Evolutionary conservation across 306 rosid species (phyloP).

Genomic region (Prunus campanulata): DNA sequence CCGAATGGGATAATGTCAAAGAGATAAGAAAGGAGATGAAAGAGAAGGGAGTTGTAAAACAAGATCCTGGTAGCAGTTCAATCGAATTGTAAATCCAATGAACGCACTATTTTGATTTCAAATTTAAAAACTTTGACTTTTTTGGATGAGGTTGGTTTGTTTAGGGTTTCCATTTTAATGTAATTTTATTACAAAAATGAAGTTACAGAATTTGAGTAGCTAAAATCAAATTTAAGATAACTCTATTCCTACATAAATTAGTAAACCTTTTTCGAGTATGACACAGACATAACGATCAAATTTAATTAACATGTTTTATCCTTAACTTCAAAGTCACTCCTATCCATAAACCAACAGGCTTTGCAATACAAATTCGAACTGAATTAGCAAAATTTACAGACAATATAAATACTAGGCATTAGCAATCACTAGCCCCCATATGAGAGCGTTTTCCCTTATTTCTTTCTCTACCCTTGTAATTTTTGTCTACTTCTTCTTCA

Average conservation of each 20-base stretch:
- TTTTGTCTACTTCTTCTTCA: not conserved
- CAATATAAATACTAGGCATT: not conserved
- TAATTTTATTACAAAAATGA: no score
- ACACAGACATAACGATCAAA: not conserved
- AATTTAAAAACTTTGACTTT: not conserved
- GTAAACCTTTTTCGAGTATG: not conserved
- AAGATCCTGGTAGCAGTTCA: conserved; percentile 7
- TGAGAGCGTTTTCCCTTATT: not conserved
- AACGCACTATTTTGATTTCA: not conserved
- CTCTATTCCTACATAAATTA: conserved; percentile 1
- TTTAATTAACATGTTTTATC: not conserved
- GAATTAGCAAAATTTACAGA: not conserved
- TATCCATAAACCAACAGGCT: not conserved
- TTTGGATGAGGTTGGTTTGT: not conserved
- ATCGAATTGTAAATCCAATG: not conserved
- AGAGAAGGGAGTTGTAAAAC: not conserved
- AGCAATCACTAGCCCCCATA: not conserved
- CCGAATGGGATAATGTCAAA: conserved; percentile 7
- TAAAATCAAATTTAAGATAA: not conserved
- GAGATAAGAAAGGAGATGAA: conserved; percentile 14
- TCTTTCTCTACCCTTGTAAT: no score
- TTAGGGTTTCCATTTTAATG: not conserved
- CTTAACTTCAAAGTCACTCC: conserved; percentile 7
- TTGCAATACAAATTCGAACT: not conserved
- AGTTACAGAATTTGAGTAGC: not conserved